Conservation (phyloP, 139 green algal genomes). For the Pleodorina starrii region DNA sequence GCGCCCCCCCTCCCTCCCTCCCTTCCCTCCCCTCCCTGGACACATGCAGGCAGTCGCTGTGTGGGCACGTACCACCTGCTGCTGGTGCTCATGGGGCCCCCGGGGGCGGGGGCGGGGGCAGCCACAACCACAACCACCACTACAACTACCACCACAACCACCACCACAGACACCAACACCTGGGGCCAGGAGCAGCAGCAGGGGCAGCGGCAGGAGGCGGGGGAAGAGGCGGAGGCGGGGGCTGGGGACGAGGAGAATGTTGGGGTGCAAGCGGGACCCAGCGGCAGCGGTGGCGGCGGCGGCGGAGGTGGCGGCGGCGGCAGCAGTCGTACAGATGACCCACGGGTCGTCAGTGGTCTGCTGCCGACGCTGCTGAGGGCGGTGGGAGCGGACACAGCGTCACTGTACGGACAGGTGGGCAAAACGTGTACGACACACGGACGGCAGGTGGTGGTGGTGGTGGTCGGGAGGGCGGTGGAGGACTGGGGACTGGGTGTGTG, state of each 20-base stretch:
- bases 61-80: conserved; percentile 39
- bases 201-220: neutral
- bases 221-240: neutral
- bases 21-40: neutral
- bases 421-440: too few species aligned
- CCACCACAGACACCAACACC: too few species aligned
- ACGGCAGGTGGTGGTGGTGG: too few species aligned
- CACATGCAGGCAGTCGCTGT: neutral
- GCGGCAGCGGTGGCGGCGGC: neutral
- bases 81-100: conserved; percentile 18
- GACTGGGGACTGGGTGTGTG: too few species aligned
- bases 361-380: neutral
- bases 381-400: neutral
- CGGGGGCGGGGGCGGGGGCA: neutral
- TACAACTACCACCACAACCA: too few species aligned
- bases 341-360: neutral
- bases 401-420: neutral
- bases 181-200: neutral
- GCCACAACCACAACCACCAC: too few species aligned
- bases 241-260: neutral
- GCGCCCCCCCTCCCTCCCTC: neutral
- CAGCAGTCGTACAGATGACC: neutral
- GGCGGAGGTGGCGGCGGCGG: neutral
- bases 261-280: neutral
- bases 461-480: too few species aligned